Conservation (phyloP, 352 stramenopile genomes). For the Phytopythium oedochilum region DNA sequence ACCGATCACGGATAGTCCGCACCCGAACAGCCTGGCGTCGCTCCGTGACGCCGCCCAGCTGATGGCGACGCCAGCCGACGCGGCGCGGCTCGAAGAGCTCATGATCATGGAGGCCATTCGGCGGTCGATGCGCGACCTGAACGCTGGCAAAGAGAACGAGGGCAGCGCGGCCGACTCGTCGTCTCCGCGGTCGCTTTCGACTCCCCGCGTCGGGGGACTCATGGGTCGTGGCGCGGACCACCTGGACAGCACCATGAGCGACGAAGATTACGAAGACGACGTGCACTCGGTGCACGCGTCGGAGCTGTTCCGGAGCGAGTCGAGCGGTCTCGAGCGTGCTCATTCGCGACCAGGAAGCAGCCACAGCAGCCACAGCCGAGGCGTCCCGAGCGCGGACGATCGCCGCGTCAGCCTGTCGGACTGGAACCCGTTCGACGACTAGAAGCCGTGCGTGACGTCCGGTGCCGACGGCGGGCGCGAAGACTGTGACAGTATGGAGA, state of each 20-base stretch:
- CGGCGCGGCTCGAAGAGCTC: conserved; percentile 62
- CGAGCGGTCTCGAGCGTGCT: conserved; percentile 3
- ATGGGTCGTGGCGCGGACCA: background rate
- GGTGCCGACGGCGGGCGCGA: background rate
- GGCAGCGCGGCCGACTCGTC: conserved; percentile 10
- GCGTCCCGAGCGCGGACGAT: background rate
- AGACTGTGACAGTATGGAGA: background rate
- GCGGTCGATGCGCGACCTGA: conserved; percentile 67
- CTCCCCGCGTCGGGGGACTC: background rate
- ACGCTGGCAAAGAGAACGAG: conserved; percentile 31
- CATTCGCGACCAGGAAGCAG: conserved; percentile 2
- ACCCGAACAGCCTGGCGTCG: conserved; percentile 35
- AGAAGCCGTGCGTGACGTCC: background rate
- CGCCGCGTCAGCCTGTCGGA: conserved; percentile 9
- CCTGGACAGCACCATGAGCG: conserved; percentile 12
- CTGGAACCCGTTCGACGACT: conserved; percentile 27
- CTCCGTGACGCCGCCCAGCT: conserved; percentile 30
- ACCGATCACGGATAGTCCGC: conserved; percentile 44
- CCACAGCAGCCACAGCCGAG: conserved; percentile 2
- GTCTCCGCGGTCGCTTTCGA: conserved; percentile 1
- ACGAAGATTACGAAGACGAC: conserved; percentile 21
- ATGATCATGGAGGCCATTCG: conserved; percentile 84
- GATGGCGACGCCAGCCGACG: conserved; percentile 43
- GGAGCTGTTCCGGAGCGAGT: conserved; percentile 21
- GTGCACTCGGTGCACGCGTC: conserved; percentile 22